Evolutionary conservation across 179 eudicot genomes (phyloP), one percentile per base, ranked within the genome.

Genomic region (Beta lomatogona): DNA sequence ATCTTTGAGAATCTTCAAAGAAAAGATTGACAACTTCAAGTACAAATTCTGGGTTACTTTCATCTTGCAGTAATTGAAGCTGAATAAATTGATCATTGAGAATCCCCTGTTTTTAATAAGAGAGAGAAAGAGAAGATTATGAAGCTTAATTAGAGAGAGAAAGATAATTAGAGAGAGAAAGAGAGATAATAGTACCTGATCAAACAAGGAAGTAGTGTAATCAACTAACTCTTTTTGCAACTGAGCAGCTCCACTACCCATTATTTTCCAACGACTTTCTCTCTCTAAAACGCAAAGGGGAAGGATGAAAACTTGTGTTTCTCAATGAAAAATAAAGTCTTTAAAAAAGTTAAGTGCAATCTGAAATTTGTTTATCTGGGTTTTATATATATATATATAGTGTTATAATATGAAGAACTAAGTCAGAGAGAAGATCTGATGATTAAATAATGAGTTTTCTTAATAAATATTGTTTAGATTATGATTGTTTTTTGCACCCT

Each of bases 21-120:
- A 82, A 91, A 75, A 90, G 88, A 2, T 82, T 68, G 3, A 89
- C 85, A 0, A 91, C 89, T 83, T 91, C 92, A 60, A 60, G 63
- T 9, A 91, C 89, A 84, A 91, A 91, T 5, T 86, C 86, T 18
- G 91, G 94, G 87, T 89, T 89, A 81, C 85, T 88, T 77, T 91
- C 92, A 83, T 91, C 94, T 84, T 89, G 90, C 79, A 91, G 55
- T 44, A 87, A 81, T 69, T 83, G 90, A n/a, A 91, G 80, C 85
- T 88, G 88, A 3, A 69, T 78, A 66, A 89, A 91, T 45, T 89
- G 92, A 72, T 88, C 91, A 86, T 89, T 88, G 86, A 91, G 61
- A 21, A 86, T 82, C 74, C 91, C 90, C 93, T 91, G 83, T 71
- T 80, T 71, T 70, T 63, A 69, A 53, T 21, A 50, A 69, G 4